Evolutionary conservation across 2,329 filamentous ascomycete genomes (phyloP).

Genomic region (Exophiala sideris): DNA sequence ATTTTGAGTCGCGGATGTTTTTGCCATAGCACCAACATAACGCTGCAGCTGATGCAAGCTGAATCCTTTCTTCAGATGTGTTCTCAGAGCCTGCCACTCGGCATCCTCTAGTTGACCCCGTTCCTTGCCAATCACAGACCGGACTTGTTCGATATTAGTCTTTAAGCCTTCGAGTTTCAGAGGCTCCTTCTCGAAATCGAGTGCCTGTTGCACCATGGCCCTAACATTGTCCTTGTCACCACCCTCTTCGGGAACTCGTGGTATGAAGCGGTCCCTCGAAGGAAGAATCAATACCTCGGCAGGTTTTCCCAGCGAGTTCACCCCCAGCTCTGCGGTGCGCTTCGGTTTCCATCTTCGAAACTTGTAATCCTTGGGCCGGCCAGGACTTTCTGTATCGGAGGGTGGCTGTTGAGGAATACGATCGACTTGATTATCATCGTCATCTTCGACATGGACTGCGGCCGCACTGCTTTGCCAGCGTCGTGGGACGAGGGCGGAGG

Average conservation of each 20-base stretch:
- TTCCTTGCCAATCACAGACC: slow-evolving; percentile 10
- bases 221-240: slow-evolving; percentile 1
- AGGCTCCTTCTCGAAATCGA: slow-evolving; percentile 22
- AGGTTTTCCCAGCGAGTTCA: slow-evolving; percentile 37
- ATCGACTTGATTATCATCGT: slow-evolving; percentile 1
- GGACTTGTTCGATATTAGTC: slow-evolving; percentile 23
- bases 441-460: slow-evolving; percentile 4
- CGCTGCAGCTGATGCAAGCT: slow-evolving; percentile 10
- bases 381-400: not conserved
- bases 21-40: slow-evolving; percentile 7
- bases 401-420: too few species aligned
- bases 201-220: slow-evolving; percentile 17
- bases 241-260: slow-evolving; percentile 7
- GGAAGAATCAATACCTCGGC: slow-evolving; percentile 38
- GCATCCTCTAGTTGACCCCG: slow-evolving; percentile 14
- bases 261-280: slow-evolving; percentile 26
- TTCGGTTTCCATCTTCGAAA: slow-evolving; percentile 21
- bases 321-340: slow-evolving; percentile 30
- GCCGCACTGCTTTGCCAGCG: slow-evolving; percentile 19
- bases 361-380: not conserved
- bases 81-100: slow-evolving; percentile 13
- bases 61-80: slow-evolving; percentile 12
- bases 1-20: not conserved
- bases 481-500: not conserved
- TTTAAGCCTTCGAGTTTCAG: slow-evolving; percentile 12